phyloP scores from a whole-genome alignment of 179 eudicot genomes.

The Camellia oleifera region DNA sequence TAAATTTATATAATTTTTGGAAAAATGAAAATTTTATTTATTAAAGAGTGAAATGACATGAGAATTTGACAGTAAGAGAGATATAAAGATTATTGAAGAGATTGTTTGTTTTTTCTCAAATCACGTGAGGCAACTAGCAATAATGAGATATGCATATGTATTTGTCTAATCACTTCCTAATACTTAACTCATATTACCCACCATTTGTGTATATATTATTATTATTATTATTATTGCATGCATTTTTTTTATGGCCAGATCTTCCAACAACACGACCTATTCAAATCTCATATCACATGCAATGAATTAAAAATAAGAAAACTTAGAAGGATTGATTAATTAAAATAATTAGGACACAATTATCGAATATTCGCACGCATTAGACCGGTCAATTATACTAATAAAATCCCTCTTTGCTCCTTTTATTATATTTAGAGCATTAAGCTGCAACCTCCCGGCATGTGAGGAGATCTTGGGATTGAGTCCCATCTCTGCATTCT shows the following conservation, averaged over 20 bases:
- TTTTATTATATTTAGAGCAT: neutral
- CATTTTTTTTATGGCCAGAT: neutral
- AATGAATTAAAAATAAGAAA: conserved; percentile 6
- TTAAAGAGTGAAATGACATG: too few relatives aligned
- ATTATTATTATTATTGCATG: neutral
- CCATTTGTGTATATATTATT: too few relatives aligned
- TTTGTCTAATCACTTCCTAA: neutral
- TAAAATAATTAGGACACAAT: conserved; percentile 32
- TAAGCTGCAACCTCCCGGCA: conserved; percentile 19
- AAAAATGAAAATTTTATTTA: too few relatives aligned
- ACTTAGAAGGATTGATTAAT: conserved; percentile 21
- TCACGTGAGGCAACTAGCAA: too few relatives aligned
- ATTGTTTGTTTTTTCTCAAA: too few relatives aligned
- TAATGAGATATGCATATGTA: too few relatives aligned
- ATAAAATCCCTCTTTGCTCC: neutral
- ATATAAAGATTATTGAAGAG: too few relatives aligned
- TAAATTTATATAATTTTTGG: too few relatives aligned
- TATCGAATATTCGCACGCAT: conserved; percentile 51
- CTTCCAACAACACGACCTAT: conserved; percentile 17
- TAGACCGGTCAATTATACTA: conserved; percentile 17
- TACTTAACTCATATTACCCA: too few relatives aligned
- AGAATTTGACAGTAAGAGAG: too few relatives aligned
- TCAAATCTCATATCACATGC: conserved; percentile 35
- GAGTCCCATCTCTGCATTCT: conserved; percentile 26
- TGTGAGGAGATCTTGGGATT: conserved; percentile 45